These are phyloP conservation scores for Crucihimalaya himalaica DNA, from an alignment of 345 rosid genomes.

Conservation along the genomic window DNA sequence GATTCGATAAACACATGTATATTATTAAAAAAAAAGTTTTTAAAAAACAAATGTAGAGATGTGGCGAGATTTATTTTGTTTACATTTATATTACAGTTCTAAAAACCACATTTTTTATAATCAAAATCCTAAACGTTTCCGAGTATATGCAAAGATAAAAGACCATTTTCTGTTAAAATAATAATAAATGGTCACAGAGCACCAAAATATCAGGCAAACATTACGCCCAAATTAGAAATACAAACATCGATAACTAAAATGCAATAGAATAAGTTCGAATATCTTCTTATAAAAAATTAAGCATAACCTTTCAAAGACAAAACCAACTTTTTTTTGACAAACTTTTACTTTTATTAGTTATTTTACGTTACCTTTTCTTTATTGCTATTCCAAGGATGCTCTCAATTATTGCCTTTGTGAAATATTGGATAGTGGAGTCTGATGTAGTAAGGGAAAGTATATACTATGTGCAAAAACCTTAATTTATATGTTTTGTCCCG, in stretches of 20 bases:
- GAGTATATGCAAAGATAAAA: too few relatives aligned
- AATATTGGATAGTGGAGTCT: slow-evolving; percentile 35
- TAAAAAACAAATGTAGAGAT: too few relatives aligned
- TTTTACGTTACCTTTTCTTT: slow-evolving; percentile 2
- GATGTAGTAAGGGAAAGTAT: slow-evolving; percentile 34
- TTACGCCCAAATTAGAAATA: background rate
- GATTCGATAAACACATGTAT: too few relatives aligned
- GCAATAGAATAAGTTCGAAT: background rate
- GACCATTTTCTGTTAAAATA: too few relatives aligned
- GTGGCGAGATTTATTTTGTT: too few relatives aligned
- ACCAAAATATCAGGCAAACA: background rate
- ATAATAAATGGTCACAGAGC: background rate
- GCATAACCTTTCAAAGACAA: slow-evolving; percentile 26
- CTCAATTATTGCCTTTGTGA: slow-evolving; percentile 37
- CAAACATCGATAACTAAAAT: slow-evolving; percentile 10
- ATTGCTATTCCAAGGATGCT: slow-evolving; percentile 35
- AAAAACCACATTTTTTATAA: too few relatives aligned
- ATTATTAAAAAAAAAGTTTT: too few relatives aligned
- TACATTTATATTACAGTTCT: too few relatives aligned
- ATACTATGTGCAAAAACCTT: slow-evolving; percentile 27
- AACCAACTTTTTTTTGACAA: slow-evolving; percentile 15
- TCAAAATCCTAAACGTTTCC: too few relatives aligned
- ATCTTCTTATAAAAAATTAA: background rate
- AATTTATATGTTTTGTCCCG: slow-evolving; percentile 26
- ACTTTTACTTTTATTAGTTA: background rate